phyloP scores from a whole-genome alignment of 129 eudicot species.

The Chrysanthemum lavandulifolium region DNA sequence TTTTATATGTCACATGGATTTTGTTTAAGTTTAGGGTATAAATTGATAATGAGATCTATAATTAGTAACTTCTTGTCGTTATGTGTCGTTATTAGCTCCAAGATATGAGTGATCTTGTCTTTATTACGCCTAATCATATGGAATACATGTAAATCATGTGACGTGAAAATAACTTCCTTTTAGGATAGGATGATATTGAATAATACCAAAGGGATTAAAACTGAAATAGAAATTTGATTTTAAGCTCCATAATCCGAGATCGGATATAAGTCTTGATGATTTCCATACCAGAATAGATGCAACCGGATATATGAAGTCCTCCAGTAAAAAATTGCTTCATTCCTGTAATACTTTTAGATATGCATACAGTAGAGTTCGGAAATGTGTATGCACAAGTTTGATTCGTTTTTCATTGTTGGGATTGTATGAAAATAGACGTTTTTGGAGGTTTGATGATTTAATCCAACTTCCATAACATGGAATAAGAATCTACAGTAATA shows the following conservation, averaged over 20 bases:
- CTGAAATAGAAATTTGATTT: background rate
- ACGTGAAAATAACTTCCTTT: background rate
- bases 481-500: too few species aligned
- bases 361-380: background rate
- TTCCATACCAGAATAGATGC: background rate
- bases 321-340: background rate
- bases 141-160: slow-evolving; percentile 6
- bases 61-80: slow-evolving; percentile 24
- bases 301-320: background rate
- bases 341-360: background rate
- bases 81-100: slow-evolving; percentile 2
- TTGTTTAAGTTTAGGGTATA: slow-evolving; percentile 17
- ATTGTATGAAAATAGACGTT: background rate
- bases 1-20: background rate
- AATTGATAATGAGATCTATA: slow-evolving; percentile 16
- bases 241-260: background rate
- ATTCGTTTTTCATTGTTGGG: background rate
- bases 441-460: background rate
- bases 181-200: slow-evolving; percentile 1
- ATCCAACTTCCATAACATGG: background rate
- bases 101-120: background rate
- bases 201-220: slow-evolving; percentile 1
- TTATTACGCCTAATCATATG: background rate
- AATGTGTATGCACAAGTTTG: background rate
- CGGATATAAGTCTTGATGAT: background rate